phyloP scores from a whole-genome alignment of 2,329 filamentous ascomycete genomes.

The Beauveria pseudobassiana region DNA sequence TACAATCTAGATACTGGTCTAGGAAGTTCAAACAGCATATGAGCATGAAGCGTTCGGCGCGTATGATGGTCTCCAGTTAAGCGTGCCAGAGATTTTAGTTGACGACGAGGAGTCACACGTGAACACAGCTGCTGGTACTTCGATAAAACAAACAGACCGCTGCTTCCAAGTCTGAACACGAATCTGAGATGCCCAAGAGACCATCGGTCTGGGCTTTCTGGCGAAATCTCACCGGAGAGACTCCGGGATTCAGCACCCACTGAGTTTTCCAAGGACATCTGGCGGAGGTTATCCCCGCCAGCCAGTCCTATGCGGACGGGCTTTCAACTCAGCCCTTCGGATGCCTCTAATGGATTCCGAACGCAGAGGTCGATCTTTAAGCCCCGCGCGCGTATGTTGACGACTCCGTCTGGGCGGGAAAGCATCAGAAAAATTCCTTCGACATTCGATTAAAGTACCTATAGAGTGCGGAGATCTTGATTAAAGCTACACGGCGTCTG shows the following conservation, averaged over 20 bases:
- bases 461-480: constrained; percentile 23
- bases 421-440: constrained; percentile 75
- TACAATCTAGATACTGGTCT: constrained; percentile 59
- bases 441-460: constrained; percentile 31
- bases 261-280: constrained; percentile 45
- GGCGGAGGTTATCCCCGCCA: constrained; percentile 30
- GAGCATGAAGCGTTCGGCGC: constrained; percentile 63
- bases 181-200: not conserved
- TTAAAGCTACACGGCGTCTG: constrained; percentile 10
- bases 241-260: constrained; percentile 34
- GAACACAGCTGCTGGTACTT: constrained; percentile 29
- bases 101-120: constrained; percentile 59
- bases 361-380: constrained; percentile 61
- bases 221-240: constrained; percentile 8
- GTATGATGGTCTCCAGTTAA: constrained; percentile 74
- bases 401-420: constrained; percentile 79
- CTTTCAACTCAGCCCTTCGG: constrained; percentile 44
- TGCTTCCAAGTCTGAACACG: constrained; percentile 5
- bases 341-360: constrained; percentile 33
- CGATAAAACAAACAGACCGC: not conserved
- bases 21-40: constrained; percentile 71
- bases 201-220: constrained; percentile 9
- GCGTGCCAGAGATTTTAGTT: constrained; percentile 83
- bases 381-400: constrained; percentile 72
- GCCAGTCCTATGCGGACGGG: constrained; percentile 49